Evolutionary conservation across 1,284 basidiomycete genomes (phyloP).

Genomic region (Ganoderma lucidum): DNA sequence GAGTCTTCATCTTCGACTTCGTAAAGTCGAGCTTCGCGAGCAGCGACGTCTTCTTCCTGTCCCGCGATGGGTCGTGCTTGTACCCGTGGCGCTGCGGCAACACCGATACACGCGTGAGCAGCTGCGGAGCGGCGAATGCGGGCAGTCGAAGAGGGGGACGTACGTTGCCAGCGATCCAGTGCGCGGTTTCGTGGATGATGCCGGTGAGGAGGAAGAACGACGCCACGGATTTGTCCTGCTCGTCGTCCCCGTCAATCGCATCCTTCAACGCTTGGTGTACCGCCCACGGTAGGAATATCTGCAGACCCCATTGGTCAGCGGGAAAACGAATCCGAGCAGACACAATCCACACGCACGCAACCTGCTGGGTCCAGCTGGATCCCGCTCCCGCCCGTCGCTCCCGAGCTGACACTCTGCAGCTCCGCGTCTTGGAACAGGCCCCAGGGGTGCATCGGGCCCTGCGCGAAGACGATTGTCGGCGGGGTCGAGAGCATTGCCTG

Average conservation of each 20-base stretch:
- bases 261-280: conserved; percentile 6
- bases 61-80: conserved; percentile 4
- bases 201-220: conserved; percentile 4
- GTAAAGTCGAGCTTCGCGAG: conserved; percentile 11
- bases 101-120: not conserved
- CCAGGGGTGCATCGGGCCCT: conserved; percentile 11
- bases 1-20: conserved; percentile 1
- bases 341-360: not conserved
- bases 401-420: conserved; percentile 7
- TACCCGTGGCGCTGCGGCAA: conserved; percentile 2
- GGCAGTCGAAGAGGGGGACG: not conserved
- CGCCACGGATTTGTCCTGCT: not conserved
- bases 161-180: conserved; percentile 6
- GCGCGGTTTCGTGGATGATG: conserved; percentile 5
- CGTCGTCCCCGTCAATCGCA: not conserved
- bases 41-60: conserved; percentile 9
- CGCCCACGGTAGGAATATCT: conserved; percentile 10
- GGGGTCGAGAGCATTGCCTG: conserved; percentile 3
- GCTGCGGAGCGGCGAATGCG: not conserved
- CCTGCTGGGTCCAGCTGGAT: conserved; percentile 2
- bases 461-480: conserved; percentile 3
- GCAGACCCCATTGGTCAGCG: not conserved
- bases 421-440: conserved; percentile 10
- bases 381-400: not conserved
- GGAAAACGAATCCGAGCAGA: too few species aligned